Percentiles rank a stretch among this genome's conserved stretches.
Evolutionary conservation across 176 grass and related monocot genomes (phyloP).

Genomic region (Aegilops bicornis): DNA sequence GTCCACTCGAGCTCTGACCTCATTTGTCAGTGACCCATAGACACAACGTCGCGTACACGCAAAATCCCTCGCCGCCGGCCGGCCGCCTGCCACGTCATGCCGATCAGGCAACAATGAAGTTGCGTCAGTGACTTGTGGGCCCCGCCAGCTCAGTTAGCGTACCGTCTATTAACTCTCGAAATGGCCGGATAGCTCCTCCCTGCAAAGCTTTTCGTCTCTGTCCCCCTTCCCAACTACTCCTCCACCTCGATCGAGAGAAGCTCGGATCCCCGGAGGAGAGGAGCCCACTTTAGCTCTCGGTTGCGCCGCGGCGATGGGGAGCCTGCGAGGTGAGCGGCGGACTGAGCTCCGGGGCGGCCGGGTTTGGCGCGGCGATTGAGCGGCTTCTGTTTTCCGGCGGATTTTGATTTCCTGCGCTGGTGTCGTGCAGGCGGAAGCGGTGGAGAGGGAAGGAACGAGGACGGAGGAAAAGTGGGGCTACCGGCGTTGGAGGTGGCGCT

Average conservation of each 20-base stretch:
- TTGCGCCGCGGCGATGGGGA: conserved; percentile 16
- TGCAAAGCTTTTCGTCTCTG: neutral
- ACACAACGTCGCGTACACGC: neutral
- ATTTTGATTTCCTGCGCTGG: neutral
- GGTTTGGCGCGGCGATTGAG: neutral
- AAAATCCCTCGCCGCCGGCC: neutral
- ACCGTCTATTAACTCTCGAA: conserved; percentile 12
- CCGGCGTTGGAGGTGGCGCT: conserved; percentile 52
- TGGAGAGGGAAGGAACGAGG: neutral
- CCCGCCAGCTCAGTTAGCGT: neutral
- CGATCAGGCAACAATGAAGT: neutral
- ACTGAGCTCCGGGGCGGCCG: neutral
- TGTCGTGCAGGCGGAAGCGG: conserved; percentile 8
- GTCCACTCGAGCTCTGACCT: too few relatives aligned
- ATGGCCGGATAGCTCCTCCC: conserved; percentile 5
- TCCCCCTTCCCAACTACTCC: neutral
- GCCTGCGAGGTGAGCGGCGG: conserved; percentile 21
- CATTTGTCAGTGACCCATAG: neutral
- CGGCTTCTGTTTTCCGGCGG: neutral
- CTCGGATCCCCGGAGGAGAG: neutral
- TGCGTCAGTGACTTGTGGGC: neutral
- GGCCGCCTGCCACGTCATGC: neutral
- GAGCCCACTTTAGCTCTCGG: neutral
- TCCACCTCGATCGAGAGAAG: neutral
- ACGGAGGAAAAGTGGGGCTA: conserved; percentile 44